Conservation (phyloP, 805 yeast species). For the Pichia deserticola region DNA sequence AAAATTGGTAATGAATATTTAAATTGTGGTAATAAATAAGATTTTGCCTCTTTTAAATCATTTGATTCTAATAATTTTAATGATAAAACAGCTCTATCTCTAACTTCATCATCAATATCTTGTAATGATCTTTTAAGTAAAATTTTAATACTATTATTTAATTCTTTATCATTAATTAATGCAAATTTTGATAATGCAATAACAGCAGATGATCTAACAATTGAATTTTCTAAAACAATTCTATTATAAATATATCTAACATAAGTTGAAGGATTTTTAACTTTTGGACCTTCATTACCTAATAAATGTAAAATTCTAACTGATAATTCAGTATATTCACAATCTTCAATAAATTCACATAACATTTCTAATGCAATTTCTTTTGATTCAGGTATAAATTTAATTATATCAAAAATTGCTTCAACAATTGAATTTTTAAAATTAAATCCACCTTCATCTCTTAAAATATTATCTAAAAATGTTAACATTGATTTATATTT, state of each 20-base stretch:
- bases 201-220: conserved; percentile 93
- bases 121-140: conserved; percentile 76
- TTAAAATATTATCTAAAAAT: conserved; percentile 75
- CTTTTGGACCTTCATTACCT: conserved; percentile 91
- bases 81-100: conserved; percentile 92
- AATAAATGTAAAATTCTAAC: conserved; percentile 88
- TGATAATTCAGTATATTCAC: conserved; percentile 89
- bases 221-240: conserved; percentile 91
- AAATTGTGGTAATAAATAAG: conserved; percentile 58
- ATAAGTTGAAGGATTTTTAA: conserved; percentile 79
- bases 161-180: conserved; percentile 58
- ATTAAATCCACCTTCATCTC: conserved; percentile 84
- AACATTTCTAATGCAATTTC: conserved; percentile 78
- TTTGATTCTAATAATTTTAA: conserved; percentile 51
- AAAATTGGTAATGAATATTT: conserved; percentile 68
- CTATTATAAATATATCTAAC: conserved; percentile 96
- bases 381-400: conserved; percentile 76
- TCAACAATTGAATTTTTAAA: conserved; percentile 87
- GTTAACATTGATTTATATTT: conserved; percentile 77
- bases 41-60: conserved; percentile 33
- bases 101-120: conserved; percentile 93
- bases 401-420: conserved; percentile 86
- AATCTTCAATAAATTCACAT: conserved; percentile 97
- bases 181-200: conserved; percentile 89
- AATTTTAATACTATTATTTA: conserved; percentile 62